A percentile compares a stretch with the other conserved stretches of the same genome.
Evolutionary conservation across 1,139 yeast species (phyloP).

Genomic region (Saccharomyces hybrid): DNA sequence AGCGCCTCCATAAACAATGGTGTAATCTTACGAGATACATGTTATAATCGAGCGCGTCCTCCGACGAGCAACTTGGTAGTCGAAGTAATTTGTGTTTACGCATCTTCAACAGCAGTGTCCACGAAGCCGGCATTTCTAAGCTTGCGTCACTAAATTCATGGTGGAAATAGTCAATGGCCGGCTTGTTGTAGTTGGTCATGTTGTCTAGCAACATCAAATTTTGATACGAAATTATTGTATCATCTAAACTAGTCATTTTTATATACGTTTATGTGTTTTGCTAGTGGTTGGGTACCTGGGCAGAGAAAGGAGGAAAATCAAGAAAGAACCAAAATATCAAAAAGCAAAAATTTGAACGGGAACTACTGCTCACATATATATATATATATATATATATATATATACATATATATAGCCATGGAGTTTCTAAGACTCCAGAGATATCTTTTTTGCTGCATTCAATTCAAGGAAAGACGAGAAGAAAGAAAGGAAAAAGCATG

Average conservation of each 20-base stretch:
- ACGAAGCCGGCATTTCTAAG: conserved; percentile 15
- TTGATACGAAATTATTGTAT: conserved; percentile 16
- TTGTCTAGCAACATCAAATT: conserved; percentile 21
- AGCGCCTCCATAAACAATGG: conserved; percentile 25
- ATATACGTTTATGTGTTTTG: background rate
- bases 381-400: background rate
- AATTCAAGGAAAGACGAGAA: background rate
- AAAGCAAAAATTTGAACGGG: background rate
- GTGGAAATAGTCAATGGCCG: conserved; percentile 22
- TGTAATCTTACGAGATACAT: conserved; percentile 19
- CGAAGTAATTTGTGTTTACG: conserved; percentile 19
- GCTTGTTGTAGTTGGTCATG: conserved; percentile 17
- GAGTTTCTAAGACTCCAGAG: background rate
- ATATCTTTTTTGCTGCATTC: background rate
- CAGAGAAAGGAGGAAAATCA: background rate
- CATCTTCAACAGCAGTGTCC: conserved; percentile 18
- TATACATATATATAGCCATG: background rate
- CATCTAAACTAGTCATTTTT: conserved; percentile 11
- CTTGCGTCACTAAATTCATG: conserved; percentile 11
- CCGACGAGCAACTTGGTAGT: conserved; percentile 22
- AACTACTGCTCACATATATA: background rate
- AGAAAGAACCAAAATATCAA: too few species aligned
- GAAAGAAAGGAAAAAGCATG: background rate
- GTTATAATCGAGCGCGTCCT: conserved; percentile 17
- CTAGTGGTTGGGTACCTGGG: background rate